Percentiles rank a stretch among this genome's conserved stretches.
Evolutionary conservation across 163 green algal species (phyloP).

Genomic region (Coccomyxa subellipsoidea): DNA sequence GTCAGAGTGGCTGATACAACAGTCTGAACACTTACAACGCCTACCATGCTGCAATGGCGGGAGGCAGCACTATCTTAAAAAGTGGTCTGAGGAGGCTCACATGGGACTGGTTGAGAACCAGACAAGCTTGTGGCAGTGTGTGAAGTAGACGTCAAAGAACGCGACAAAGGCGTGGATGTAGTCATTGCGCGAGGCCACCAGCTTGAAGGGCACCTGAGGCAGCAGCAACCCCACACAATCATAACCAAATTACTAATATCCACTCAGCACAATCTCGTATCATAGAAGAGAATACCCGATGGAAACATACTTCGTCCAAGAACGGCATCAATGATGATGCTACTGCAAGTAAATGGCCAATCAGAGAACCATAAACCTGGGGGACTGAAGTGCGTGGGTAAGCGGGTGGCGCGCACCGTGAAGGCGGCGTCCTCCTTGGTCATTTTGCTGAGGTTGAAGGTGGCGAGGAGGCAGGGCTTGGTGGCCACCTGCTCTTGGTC

Average conservation of each 20-base stretch:
- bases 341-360: no score
- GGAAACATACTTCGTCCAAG: no score
- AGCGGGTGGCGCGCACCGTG: conserved; percentile 33
- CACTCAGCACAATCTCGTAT: no score
- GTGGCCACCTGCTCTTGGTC: conserved; percentile 57
- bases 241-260: neutral
- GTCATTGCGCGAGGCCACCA: conserved; percentile 76
- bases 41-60: neutral
- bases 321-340: no score
- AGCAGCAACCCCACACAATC: no score
- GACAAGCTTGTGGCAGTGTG: conserved; percentile 75
- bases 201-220: conserved; percentile 41
- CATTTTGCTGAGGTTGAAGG: conserved; percentile 80
- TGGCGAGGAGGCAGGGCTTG: conserved; percentile 30
- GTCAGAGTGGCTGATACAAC: neutral
- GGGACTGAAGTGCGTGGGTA: no score
- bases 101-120: conserved; percentile 59
- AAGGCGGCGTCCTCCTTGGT: conserved; percentile 75
- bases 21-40: neutral
- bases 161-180: conserved; percentile 90
- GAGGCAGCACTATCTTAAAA: neutral
- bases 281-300: no score
- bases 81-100: conserved; percentile 7
- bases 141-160: conserved; percentile 90
- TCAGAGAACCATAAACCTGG: no score